phyloP scores from a whole-genome alignment of 2,329 filamentous ascomycete species.

The Fusarium hainanense region DNA sequence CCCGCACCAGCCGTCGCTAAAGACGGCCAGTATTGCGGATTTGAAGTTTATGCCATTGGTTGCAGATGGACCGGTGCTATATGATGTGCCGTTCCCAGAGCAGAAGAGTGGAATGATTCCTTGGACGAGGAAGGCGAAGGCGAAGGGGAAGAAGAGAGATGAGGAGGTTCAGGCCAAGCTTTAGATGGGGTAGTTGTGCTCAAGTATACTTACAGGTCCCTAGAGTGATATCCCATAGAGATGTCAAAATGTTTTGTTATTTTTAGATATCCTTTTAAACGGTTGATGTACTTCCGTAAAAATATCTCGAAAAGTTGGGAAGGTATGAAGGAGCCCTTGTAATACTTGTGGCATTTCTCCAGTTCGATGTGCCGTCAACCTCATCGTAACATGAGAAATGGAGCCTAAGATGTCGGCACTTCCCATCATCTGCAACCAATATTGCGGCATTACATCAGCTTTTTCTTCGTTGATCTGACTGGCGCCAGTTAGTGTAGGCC shows the following conservation, averaged over 20 bases:
- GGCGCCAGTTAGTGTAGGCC: no score
- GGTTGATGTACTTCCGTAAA: no score
- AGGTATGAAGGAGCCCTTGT: no score
- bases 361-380: no score
- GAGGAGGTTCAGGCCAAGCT: neutral
- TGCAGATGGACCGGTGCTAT: slow-evolving; percentile 15
- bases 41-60: slow-evolving; percentile 3
- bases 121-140: neutral
- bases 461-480: no score
- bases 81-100: neutral
- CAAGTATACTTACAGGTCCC: neutral
- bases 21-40: neutral
- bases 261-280: neutral
- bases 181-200: neutral
- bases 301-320: no score
- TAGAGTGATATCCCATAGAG: neutral
- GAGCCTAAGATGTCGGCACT: no score
- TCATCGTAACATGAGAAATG: no score
- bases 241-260: neutral
- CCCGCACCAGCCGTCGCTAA: slow-evolving; percentile 2
- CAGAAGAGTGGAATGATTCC: slow-evolving; percentile 7
- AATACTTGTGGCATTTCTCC: no score
- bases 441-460: no score
- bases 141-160: neutral
- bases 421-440: no score